Conservation (phyloP, 73 alveolate species). For the Stentor coeruleus region DNA sequence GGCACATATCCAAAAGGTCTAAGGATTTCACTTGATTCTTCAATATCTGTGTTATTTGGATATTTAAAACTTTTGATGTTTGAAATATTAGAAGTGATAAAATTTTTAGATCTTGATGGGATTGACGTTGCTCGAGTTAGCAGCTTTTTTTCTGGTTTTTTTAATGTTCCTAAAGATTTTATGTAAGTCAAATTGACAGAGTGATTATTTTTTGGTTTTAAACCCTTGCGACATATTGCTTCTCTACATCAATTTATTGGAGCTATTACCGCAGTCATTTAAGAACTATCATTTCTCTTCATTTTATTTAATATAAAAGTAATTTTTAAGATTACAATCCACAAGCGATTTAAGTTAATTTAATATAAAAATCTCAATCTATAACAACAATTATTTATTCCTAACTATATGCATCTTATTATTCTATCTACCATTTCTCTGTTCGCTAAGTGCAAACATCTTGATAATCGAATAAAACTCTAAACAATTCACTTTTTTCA, state of each 20-base stretch:
- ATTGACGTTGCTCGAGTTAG: background rate
- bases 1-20: background rate
- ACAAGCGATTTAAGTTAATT: too few species aligned
- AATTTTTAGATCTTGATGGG: too few species aligned
- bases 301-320: too few species aligned
- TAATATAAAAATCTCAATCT: too few species aligned
- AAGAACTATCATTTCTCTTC: background rate
- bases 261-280: background rate
- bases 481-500: too few species aligned
- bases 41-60: background rate
- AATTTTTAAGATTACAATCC: too few species aligned
- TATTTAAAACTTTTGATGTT: too few species aligned
- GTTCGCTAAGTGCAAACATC: background rate
- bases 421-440: slow-evolving; percentile 1
- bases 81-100: too few species aligned
- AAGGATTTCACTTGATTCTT: background rate
- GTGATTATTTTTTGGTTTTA: background rate
- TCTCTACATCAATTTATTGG: background rate
- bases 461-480: background rate
- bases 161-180: background rate
- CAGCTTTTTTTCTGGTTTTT: background rate
- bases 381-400: too few species aligned
- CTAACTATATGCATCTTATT: too few species aligned
- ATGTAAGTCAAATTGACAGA: background rate
- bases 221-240: background rate